Conservation (phyloP, 2,329 filamentous ascomycete species). For the Dichotomopilus funicola region DNA sequence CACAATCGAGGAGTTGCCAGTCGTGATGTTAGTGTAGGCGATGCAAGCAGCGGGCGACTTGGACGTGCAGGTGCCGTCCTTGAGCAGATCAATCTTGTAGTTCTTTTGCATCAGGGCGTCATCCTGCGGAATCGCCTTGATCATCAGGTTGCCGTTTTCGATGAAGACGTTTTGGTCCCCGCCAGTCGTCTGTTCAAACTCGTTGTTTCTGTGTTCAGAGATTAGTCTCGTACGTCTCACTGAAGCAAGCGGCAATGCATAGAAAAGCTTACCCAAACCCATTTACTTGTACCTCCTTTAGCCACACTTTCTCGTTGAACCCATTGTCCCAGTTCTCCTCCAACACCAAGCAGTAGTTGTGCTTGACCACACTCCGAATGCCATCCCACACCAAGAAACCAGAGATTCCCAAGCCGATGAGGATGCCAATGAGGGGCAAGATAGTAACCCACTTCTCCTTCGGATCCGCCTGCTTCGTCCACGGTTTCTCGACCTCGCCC, state of each 20-base stretch:
- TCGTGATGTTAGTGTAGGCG: slow-evolving; percentile 63
- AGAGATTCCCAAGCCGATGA: slow-evolving; percentile 60
- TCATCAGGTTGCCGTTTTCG: slow-evolving; percentile 60
- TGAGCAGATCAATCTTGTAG: slow-evolving; percentile 60
- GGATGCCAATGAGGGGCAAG: slow-evolving; percentile 64
- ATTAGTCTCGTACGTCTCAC: background rate
- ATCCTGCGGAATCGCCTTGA: slow-evolving; percentile 74
- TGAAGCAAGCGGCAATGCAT: background rate
- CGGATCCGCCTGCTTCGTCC: slow-evolving; percentile 65
- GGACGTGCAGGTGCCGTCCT: slow-evolving; percentile 62
- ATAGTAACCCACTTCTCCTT: slow-evolving; percentile 85
- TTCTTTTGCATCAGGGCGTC: slow-evolving; percentile 57
- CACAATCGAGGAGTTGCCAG: slow-evolving; percentile 64
- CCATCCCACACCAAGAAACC: slow-evolving; percentile 73
- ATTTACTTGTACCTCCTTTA: slow-evolving; percentile 66
- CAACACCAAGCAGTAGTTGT: slow-evolving; percentile 65
- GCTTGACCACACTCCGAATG: slow-evolving; percentile 61
- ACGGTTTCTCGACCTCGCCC: slow-evolving; percentile 68
- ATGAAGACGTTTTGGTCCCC: slow-evolving; percentile 69
- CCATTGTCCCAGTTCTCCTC: slow-evolving; percentile 58
- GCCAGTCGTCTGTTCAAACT: slow-evolving; percentile 71
- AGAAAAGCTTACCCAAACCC: slow-evolving; percentile 62
- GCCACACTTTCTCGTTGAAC: slow-evolving; percentile 59
- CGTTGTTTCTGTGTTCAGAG: slow-evolving; percentile 56
- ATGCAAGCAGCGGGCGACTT: slow-evolving; percentile 55